These are phyloP conservation scores for Pulveroboletus frians DNA, from an alignment of 768 basidiomycete species.

Conservation along the genomic window DNA sequence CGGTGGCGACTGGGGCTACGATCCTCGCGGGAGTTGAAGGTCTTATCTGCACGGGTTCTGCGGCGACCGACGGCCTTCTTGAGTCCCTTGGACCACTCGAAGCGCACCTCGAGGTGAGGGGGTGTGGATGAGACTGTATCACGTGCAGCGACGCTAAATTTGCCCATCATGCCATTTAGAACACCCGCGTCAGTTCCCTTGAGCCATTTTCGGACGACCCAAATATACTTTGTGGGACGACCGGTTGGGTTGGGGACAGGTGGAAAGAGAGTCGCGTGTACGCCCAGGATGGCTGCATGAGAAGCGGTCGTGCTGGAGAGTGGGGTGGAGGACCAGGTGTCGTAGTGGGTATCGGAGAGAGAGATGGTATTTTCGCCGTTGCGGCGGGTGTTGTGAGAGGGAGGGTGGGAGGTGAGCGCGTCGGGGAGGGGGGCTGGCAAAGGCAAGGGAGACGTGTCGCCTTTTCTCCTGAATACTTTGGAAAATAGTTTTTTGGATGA, in stretches of 20 bases:
- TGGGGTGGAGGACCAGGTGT: constrained; percentile 11
- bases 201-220: constrained; percentile 73
- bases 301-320: constrained; percentile 20
- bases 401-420: constrained; percentile 17
- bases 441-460: constrained; percentile 12
- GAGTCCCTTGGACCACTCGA: constrained; percentile 65
- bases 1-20: constrained; percentile 14
- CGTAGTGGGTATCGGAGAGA: constrained; percentile 7
- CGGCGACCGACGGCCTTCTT: constrained; percentile 21
- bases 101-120: constrained; percentile 60
- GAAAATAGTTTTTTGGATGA: constrained; percentile 61
- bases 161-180: constrained; percentile 41
- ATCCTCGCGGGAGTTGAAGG: constrained; percentile 2
- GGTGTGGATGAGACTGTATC: constrained; percentile 11
- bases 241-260: constrained; percentile 35
- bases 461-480: constrained; percentile 64
- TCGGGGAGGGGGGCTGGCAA: constrained; percentile 26
- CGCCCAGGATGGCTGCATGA: constrained; percentile 54
- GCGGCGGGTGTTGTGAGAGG: constrained; percentile 5
- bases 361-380: constrained; percentile 17
- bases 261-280: constrained; percentile 61
- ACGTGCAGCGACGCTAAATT: constrained; percentile 29
- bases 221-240: constrained; percentile 55
- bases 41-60: constrained; percentile 21
- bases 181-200: constrained; percentile 50